Percentiles rank a stretch among this genome's conserved stretches.
phyloP scores from a whole-genome alignment of 2,329 filamentous ascomycete genomes.

The Purpureocillium takamizusanense region DNA sequence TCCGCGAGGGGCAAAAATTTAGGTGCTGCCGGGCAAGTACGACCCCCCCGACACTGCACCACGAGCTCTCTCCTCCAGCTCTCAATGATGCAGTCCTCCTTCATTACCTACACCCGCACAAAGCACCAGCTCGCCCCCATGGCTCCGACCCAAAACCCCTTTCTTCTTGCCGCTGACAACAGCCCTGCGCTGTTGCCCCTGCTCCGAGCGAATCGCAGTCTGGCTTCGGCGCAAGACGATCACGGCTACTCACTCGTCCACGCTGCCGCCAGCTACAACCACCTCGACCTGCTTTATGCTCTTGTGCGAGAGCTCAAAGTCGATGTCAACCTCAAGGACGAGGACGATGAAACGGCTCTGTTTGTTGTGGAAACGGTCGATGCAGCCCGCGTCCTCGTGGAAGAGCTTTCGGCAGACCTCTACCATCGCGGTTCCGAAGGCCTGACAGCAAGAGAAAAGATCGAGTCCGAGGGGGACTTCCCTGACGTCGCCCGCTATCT shows the following conservation, averaged over 20 bases:
- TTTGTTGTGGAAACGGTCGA: slow-evolving; percentile 82
- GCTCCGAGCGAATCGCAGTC: slow-evolving; percentile 62
- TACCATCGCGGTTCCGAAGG: slow-evolving; percentile 62
- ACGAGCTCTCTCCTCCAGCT: too few relatives aligned
- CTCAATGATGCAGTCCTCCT: too few relatives aligned
- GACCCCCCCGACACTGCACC: too few relatives aligned
- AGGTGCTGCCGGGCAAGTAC: too few relatives aligned
- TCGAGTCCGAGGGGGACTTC: slow-evolving; percentile 69
- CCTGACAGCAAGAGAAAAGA: slow-evolving; percentile 71
- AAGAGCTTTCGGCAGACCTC: slow-evolving; percentile 68
- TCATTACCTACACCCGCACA: too few relatives aligned
- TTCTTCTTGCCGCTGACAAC: slow-evolving; percentile 75
- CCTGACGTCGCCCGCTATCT: slow-evolving; percentile 70
- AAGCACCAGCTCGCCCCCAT: slow-evolving; percentile 19
- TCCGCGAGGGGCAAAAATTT: too few relatives aligned
- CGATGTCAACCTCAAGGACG: slow-evolving; percentile 72
- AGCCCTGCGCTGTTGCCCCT: slow-evolving; percentile 64
- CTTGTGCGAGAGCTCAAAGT: slow-evolving; percentile 71
- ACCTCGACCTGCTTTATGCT: slow-evolving; percentile 67
- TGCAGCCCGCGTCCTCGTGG: slow-evolving; percentile 69
- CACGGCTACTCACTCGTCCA: slow-evolving; percentile 93
- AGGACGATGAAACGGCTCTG: slow-evolving; percentile 88
- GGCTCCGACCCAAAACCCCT: slow-evolving; percentile 52
- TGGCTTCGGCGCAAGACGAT: slow-evolving; percentile 74
- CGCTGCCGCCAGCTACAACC: slow-evolving; percentile 86